Percentiles rank a stretch among this genome's conserved stretches.
Conservation (phyloP, 345 rosid genomes). For the Citrus unshiu region DNA sequence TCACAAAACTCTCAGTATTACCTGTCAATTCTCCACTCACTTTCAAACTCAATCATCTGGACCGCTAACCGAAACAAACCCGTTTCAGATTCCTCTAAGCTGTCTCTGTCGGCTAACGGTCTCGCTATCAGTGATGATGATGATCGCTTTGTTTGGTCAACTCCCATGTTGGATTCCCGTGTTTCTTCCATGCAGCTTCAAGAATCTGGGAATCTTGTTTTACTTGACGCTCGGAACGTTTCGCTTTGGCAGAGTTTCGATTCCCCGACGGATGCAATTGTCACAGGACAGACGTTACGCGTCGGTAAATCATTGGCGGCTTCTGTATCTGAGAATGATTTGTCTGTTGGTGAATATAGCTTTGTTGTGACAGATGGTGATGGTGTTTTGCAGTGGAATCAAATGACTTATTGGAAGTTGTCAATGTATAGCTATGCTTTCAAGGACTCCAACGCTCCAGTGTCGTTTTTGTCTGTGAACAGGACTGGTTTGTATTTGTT, state of each 20-base stretch:
- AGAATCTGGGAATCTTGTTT: constrained; percentile 23
- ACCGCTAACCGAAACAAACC: constrained; percentile 12
- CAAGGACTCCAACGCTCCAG: background rate
- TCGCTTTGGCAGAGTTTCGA: constrained; percentile 25
- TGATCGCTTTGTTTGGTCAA: constrained; percentile 7
- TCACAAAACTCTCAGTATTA: background rate
- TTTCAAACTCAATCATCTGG: constrained; percentile 19
- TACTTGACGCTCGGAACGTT: constrained; percentile 7
- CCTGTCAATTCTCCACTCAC: constrained; percentile 17
- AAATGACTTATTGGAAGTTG: constrained; percentile 17
- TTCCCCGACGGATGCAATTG: constrained; percentile 21
- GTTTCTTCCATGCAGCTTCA: constrained; percentile 11
- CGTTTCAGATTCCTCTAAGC: constrained; percentile 14
- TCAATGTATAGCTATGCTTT: constrained; percentile 1
- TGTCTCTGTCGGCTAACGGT: constrained; percentile 12
- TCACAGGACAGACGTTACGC: constrained; percentile 12
- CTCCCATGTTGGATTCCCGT: background rate
- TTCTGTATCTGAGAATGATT: background rate
- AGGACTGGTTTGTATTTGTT: constrained; percentile 1
- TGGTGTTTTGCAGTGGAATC: constrained; percentile 19
- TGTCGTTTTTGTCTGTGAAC: constrained; percentile 6
- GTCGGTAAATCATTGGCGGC: constrained; percentile 5
- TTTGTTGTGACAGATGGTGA: constrained; percentile 13
- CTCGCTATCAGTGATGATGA: background rate
- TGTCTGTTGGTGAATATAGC: constrained; percentile 6